Evolutionary conservation across 1,284 basidiomycete genomes (phyloP), one percentile per base, ranked within the genome.

Genomic region (Austroboletus rostrupii): DNA sequence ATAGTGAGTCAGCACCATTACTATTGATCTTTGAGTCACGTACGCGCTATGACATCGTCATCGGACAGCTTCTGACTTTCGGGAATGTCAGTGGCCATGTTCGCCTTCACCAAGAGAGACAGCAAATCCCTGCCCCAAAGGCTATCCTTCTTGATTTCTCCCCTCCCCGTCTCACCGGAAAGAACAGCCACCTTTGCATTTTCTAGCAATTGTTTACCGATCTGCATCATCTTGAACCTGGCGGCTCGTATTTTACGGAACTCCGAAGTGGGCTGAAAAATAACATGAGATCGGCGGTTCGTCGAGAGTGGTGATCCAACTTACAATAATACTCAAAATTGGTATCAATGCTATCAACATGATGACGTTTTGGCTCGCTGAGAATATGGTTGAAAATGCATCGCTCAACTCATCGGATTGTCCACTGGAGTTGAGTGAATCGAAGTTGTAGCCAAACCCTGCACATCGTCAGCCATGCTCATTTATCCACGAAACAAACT

Each of bases 21-120:
- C n/a, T n/a, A n/a, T n/a, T n/a, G n/a, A n/a, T n/a, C n/a, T n/a
- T n/a, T n/a, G 17, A 57, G n/a, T n/a, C n/a, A 78, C 76, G 72
- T 72, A 81, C 90, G 90, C 8, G 81, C 79, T 21, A 87, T 58
- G 1, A 92, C 81, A 55, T 92, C 89, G 19, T 80, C 75, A 56
- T 91, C 87, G n/a, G 74, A 74, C 72, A 92, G 70, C 32, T 74
- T 72, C 58, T 88, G 82, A n/a, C 66, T 71, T n/a, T 78, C 75
- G 1, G 77, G 73, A 9, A 83, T 61, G 45, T 85, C 80, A 1
- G 72, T 70, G 3, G 78, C 76, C 85, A 63, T 8, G n/a, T n/a
- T n/a, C n/a, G n/a, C n/a, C n/a, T n/a, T n/a, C n/a, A n/a, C n/a
- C n/a, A n/a, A n/a, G n/a, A 83, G 62, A 9, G 74, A 77, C 5